These are phyloP conservation scores for Rosa chinensis DNA, from an alignment of 306 rosid species.

Conservation along the genomic window DNA sequence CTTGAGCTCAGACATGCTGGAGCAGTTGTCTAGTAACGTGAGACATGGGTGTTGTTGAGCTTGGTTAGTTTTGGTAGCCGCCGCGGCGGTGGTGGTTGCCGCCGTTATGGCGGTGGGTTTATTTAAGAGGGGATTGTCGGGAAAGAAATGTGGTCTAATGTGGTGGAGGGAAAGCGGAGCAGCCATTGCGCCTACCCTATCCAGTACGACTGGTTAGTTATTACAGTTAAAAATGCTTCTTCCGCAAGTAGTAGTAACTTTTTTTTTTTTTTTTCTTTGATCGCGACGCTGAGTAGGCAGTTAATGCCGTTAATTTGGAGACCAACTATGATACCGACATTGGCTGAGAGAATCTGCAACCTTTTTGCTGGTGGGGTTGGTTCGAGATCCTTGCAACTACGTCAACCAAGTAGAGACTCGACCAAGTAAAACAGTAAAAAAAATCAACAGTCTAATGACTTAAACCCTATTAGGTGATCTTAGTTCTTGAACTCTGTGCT, in stretches of 20 bases:
- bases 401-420: neutral
- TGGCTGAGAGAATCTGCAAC: slow-evolving; percentile 3
- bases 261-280: slow-evolving; percentile 49
- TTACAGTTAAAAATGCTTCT: slow-evolving; percentile 1
- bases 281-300: slow-evolving; percentile 45
- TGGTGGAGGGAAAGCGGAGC: slow-evolving; percentile 21
- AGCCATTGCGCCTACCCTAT: slow-evolving; percentile 11
- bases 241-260: neutral
- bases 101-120: neutral
- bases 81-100: neutral
- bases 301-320: slow-evolving; percentile 52
- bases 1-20: slow-evolving; percentile 27
- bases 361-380: neutral
- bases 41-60: slow-evolving; percentile 24
- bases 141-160: slow-evolving; percentile 7
- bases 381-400: neutral
- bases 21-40: slow-evolving; percentile 21
- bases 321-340: slow-evolving; percentile 4
- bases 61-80: slow-evolving; percentile 2
- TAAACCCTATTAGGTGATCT: too few species aligned
- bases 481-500: too few species aligned
- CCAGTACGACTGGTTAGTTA: neutral
- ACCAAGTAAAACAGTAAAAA: neutral
- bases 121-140: neutral
- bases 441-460: too few species aligned